These are phyloP conservation scores for Diplocarpon rosae DNA, from an alignment of 2,329 filamentous ascomycete species.

Conservation along the genomic window DNA sequence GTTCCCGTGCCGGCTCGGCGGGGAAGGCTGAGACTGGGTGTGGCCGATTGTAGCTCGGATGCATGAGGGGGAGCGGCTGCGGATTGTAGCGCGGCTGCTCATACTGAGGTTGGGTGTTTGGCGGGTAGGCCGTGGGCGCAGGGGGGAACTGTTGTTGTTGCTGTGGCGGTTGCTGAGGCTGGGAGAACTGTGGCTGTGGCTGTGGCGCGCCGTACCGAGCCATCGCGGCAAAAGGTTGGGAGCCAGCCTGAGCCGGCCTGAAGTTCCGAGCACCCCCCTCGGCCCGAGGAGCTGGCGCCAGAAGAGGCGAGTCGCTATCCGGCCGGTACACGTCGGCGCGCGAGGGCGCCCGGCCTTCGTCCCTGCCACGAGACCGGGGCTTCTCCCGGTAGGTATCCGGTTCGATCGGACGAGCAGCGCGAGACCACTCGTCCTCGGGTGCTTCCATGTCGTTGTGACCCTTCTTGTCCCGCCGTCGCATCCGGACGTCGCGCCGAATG, in stretches of 20 bases:
- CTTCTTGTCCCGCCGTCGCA: constrained; percentile 75
- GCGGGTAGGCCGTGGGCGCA: constrained; percentile 1
- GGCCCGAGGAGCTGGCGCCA: too few relatives aligned
- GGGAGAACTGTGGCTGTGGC: too few relatives aligned
- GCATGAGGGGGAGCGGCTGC: too few relatives aligned
- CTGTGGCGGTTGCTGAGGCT: background rate
- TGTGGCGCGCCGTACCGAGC: too few relatives aligned
- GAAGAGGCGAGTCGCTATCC: background rate
- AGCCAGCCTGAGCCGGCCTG: background rate
- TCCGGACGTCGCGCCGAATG: constrained; percentile 86
- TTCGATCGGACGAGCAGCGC: constrained; percentile 25
- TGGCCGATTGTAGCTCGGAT: background rate
- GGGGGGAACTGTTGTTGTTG: background rate
- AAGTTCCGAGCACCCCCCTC: background rate
- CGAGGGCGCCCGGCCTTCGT: background rate
- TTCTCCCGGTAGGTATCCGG: constrained; percentile 24
- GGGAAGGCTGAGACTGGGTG: constrained; percentile 4
- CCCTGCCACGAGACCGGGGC: too few relatives aligned
- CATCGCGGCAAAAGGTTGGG: too few relatives aligned
- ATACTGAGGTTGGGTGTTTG: background rate
- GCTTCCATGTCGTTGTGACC: constrained; percentile 37
- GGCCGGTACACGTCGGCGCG: background rate
- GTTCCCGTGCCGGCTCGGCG: constrained; percentile 2
- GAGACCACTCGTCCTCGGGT: constrained; percentile 49
- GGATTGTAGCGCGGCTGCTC: background rate